Percentiles rank a stretch among this genome's conserved stretches.
Evolutionary conservation across 441 rosid species (phyloP).

Genomic region (Hura crepitans): DNA sequence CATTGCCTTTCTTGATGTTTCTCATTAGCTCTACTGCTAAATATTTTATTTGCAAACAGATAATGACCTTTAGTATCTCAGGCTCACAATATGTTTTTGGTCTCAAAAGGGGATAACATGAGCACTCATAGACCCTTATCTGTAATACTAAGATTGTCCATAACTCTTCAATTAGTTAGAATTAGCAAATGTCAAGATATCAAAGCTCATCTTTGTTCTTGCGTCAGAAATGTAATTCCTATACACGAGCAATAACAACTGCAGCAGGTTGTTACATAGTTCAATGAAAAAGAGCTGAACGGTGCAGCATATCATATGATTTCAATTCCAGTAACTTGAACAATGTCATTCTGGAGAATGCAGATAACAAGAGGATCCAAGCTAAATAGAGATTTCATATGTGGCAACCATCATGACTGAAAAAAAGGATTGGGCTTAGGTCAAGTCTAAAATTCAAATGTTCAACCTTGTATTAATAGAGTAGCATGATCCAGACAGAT

Average conservation of each 20-base stretch:
- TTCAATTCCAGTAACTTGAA: neutral
- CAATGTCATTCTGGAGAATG: neutral
- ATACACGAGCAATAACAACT: neutral
- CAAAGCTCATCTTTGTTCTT: neutral
- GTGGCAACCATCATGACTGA: neutral
- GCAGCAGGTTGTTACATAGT: neutral
- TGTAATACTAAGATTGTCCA: neutral
- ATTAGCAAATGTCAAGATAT: neutral
- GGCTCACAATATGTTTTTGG: neutral
- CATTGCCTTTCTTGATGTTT: neutral
- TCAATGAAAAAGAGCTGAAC: neutral
- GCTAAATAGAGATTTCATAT: neutral
- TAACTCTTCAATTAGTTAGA: neutral
- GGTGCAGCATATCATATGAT: neutral
- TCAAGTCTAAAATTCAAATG: neutral
- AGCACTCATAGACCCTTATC: neutral
- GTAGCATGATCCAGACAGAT: neutral
- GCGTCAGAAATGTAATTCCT: neutral
- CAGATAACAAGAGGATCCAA: neutral
- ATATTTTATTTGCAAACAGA: neutral
- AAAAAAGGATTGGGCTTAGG: neutral
- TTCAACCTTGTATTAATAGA: constrained; percentile 1
- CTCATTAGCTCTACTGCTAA: neutral
- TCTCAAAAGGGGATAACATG: neutral
- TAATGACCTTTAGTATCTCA: neutral